These are phyloP conservation scores for Selaginella moellendorffii DNA, from an alignment of 75 land plant species.

Conservation along the genomic window DNA sequence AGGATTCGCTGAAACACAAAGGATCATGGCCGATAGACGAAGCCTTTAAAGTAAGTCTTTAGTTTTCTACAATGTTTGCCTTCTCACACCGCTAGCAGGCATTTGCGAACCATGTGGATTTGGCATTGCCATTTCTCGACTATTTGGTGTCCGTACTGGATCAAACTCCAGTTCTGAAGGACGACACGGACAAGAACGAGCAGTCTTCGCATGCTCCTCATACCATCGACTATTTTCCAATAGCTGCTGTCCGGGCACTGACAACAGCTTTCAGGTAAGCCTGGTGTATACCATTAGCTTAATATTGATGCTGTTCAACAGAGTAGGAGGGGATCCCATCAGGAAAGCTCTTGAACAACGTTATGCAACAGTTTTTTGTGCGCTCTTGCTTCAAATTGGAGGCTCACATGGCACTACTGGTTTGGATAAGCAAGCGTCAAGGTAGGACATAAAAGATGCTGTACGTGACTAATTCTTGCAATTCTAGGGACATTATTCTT, in stretches of 20 bases:
- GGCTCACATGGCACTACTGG: constrained; percentile 47
- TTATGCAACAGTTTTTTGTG: constrained; percentile 65
- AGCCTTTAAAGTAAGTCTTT: constrained; percentile 58
- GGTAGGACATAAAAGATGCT: constrained; percentile 17
- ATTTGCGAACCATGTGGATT: constrained; percentile 62
- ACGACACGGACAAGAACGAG: constrained; percentile 40
- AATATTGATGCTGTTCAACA: constrained; percentile 9
- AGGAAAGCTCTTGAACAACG: constrained; percentile 70
- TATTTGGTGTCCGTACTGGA: constrained; percentile 54
- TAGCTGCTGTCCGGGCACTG: constrained; percentile 68
- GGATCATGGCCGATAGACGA: constrained; percentile 96
- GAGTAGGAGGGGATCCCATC: constrained; percentile 66
- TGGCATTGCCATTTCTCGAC: constrained; percentile 68
- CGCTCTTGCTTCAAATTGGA: constrained; percentile 66
- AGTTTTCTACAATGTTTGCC: neutral
- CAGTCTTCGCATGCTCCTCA: constrained; percentile 10
- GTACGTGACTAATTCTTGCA: neutral
- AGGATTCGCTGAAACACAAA: constrained; percentile 64
- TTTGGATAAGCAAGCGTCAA: constrained; percentile 50
- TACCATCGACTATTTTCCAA: constrained; percentile 29
- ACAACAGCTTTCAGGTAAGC: constrained; percentile 68
- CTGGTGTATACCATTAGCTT: neutral
- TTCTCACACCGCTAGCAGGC: constrained; percentile 39
- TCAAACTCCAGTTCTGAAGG: constrained; percentile 33
- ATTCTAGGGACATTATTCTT: constrained; percentile 38